Evolutionary conservation across 306 rosid species (phyloP), one percentile per base, ranked within the genome.

Genomic region (Malus fusca): DNA sequence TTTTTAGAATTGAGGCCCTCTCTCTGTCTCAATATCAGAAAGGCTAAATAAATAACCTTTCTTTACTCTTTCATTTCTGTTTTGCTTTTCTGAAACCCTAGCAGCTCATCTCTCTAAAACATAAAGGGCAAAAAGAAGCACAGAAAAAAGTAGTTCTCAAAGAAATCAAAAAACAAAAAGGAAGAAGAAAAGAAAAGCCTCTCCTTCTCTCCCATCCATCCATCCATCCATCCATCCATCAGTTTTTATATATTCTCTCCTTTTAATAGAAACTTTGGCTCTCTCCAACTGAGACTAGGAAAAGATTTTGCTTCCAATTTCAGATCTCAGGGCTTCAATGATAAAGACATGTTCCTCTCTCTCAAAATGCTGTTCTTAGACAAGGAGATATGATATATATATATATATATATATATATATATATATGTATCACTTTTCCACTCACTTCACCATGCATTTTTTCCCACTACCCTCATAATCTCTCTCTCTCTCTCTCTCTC

Each of bases 281-380:
- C 73, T 77, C 75, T 77, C 79, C 82, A 76, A 76, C 73, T 88
- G 85, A 80, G 93, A 87, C 90, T 85, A 81, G 78, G 37, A 82
- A 79, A 89, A 84, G 87, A 88, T 88, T 79, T 85, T 76, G 64
- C 84, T 81, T 85, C 87, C 85, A 56, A 46, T 82, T 76, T 69
- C 87, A 82, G 81, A 83, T 84, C 69, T 55, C 88, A 78, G 63
- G 63, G 71, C 79, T 86, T 81, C 87, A 78, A 84, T 86, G 82
- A 82, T 84, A 56, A 71, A 68, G 64, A 59, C 15, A 79, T 76
- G 25, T 2, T 35, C 78, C 17, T 21, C 56, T 30, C 21, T 14
- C 53, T 68, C 33, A n/a, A 43, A 37, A 69, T 56, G 70, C 53
- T 33, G 70, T 3, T 17, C 21, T 28, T n/a, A n/a, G 66, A 14